These are phyloP conservation scores for Grigorovia transvaalensis DNA, from an alignment of 805 yeast genomes.

Conservation along the genomic window DNA sequence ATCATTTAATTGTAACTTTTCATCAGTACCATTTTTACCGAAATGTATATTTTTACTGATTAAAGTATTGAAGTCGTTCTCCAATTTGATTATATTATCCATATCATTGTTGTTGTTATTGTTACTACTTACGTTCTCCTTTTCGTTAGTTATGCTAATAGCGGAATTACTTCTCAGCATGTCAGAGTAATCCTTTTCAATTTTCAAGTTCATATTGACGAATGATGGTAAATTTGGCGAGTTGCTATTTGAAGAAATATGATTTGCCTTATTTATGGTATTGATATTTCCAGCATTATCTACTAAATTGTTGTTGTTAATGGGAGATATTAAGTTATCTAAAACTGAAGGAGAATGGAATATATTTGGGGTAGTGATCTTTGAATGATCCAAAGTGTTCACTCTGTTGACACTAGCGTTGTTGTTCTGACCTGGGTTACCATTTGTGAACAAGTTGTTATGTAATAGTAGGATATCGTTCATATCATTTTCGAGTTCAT, in stretches of 20 bases:
- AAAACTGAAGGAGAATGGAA: not conserved
- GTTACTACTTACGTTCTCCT: not conserved
- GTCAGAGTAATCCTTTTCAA: not conserved
- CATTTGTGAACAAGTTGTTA: not conserved
- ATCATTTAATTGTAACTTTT: not conserved
- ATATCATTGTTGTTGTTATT: not conserved
- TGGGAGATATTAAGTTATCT: not conserved
- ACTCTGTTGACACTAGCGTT: not conserved
- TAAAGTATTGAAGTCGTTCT: not conserved
- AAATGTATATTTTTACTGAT: constrained; percentile 6
- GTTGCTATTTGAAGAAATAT: not conserved
- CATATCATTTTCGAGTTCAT: not conserved
- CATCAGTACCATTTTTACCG: not conserved
- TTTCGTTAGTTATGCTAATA: not conserved
- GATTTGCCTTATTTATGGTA: not conserved
- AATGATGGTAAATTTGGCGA: not conserved
- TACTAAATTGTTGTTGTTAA: not conserved
- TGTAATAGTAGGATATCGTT: not conserved
- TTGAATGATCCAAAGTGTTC: not conserved
- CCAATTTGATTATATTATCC: not conserved
- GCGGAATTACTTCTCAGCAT: not conserved
- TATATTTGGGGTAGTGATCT: not conserved
- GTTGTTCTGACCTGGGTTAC: not conserved
- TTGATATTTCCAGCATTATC: not conserved
- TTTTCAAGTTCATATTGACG: not conserved